Conservation (phyloP, 306 rosid genomes). For the Gleditsia sinensis region DNA sequence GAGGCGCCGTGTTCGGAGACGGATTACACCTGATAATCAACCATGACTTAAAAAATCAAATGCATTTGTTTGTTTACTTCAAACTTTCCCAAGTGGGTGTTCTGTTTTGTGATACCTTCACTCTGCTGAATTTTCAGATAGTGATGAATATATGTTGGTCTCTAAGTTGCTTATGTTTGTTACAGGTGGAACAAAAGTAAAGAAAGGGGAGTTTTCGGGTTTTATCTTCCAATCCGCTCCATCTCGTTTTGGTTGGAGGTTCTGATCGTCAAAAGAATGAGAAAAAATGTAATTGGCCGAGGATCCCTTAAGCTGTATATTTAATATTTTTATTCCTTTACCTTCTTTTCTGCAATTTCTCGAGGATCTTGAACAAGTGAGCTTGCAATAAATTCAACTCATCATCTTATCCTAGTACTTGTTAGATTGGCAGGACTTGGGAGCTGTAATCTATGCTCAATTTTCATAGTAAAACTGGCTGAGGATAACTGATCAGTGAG, state of each 20-base stretch:
- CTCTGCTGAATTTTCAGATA: slow-evolving; percentile 15
- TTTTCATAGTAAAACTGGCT: neutral
- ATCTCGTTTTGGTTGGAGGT: slow-evolving; percentile 30
- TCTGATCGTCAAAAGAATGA: slow-evolving; percentile 38
- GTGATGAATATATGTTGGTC: slow-evolving; percentile 22
- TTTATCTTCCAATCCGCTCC: slow-evolving; percentile 32
- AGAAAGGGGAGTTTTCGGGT: slow-evolving; percentile 32
- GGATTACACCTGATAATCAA: slow-evolving; percentile 66
- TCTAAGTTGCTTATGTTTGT: slow-evolving; percentile 29
- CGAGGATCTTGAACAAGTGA: slow-evolving; percentile 44
- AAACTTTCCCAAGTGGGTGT: slow-evolving; percentile 46
- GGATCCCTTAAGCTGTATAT: slow-evolving; percentile 40
- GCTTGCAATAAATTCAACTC: slow-evolving; percentile 36
- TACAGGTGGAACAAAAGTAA: slow-evolving; percentile 39
- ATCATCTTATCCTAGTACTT: neutral
- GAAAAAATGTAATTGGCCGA: slow-evolving; percentile 36
- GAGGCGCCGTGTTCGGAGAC: slow-evolving; percentile 65
- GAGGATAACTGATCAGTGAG: neutral
- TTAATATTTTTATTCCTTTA: slow-evolving; percentile 33
- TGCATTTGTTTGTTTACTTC: slow-evolving; percentile 32
- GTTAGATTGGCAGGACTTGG: neutral
- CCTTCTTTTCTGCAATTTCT: slow-evolving; percentile 27
- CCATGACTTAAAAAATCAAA: slow-evolving; percentile 47
- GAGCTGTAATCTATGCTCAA: neutral
- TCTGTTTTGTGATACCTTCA: slow-evolving; percentile 17